Conservation (phyloP, 148 eudicot species). For the Arctostaphylos glauca region DNA sequence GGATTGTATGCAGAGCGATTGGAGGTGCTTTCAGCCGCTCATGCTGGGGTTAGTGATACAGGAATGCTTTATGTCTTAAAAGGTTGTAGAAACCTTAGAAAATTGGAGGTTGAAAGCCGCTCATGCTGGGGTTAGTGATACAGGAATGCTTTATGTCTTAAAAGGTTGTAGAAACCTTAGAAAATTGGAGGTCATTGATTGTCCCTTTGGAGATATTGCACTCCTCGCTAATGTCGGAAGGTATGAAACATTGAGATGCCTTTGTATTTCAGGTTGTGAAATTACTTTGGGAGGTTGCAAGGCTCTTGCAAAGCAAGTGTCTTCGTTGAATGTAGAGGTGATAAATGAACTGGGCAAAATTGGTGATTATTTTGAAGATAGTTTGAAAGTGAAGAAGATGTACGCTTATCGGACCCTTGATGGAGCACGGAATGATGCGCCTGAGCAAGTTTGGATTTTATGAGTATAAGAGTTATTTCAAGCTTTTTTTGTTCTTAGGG, state of each 20-base stretch:
- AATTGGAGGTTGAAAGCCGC: neutral
- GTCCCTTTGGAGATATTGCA: neutral
- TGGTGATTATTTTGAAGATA: neutral
- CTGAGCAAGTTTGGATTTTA: neutral
- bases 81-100: neutral
- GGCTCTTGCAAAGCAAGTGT: neutral
- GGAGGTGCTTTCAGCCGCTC: neutral
- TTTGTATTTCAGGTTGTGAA: neutral
- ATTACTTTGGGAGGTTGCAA: conserved; percentile 8
- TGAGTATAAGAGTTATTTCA: neutral
- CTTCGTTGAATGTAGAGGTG: neutral
- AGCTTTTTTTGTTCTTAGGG: too few species aligned
- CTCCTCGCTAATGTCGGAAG: neutral
- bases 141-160: neutral
- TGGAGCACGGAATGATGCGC: neutral
- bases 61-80: neutral
- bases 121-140: neutral
- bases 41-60: neutral
- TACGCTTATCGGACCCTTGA: neutral
- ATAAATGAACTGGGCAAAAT: neutral
- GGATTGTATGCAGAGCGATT: neutral
- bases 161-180: neutral
- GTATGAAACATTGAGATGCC: neutral
- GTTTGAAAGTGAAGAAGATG: neutral
- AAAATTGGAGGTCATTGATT: neutral